phyloP scores from a whole-genome alignment of 176 grass and related monocot species.

The Oryza nivara region DNA sequence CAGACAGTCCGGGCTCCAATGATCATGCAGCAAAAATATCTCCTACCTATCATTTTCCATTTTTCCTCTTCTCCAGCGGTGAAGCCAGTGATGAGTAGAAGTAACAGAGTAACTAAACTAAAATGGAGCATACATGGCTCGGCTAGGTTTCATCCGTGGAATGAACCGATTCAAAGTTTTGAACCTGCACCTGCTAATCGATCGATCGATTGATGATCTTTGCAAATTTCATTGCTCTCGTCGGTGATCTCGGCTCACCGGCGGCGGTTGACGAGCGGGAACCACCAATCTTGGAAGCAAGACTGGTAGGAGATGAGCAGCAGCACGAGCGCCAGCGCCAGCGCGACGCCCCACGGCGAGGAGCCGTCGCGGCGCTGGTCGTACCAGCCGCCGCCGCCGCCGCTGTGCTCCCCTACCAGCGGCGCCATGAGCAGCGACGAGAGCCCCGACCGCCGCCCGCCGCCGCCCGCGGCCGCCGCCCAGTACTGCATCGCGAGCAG shows the following conservation, averaged over 20 bases:
- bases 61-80: too few relatives aligned
- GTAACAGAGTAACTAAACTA: not conserved
- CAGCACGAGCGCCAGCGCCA: conserved; percentile 71
- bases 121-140: not conserved
- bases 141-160: not conserved
- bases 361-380: conserved; percentile 40
- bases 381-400: not conserved
- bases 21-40: not conserved
- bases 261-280: conserved; percentile 59
- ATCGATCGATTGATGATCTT: not conserved
- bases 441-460: conserved; percentile 21
- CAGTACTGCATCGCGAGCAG: conserved; percentile 79
- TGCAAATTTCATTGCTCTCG: too few relatives aligned
- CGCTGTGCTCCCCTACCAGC: conserved; percentile 34
- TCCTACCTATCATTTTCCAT: not conserved
- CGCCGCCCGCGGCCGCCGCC: conserved; percentile 51
- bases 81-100: not conserved
- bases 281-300: conserved; percentile 79
- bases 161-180: not conserved
- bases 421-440: conserved; percentile 44
- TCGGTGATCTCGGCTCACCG: conserved; percentile 31
- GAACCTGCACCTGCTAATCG: not conserved
- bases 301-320: conserved; percentile 95
- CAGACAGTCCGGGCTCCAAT: not conserved
- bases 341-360: conserved; percentile 84